Evolutionary conservation across 305 asterid genomes (phyloP).

Genomic region (Withania somnifera): DNA sequence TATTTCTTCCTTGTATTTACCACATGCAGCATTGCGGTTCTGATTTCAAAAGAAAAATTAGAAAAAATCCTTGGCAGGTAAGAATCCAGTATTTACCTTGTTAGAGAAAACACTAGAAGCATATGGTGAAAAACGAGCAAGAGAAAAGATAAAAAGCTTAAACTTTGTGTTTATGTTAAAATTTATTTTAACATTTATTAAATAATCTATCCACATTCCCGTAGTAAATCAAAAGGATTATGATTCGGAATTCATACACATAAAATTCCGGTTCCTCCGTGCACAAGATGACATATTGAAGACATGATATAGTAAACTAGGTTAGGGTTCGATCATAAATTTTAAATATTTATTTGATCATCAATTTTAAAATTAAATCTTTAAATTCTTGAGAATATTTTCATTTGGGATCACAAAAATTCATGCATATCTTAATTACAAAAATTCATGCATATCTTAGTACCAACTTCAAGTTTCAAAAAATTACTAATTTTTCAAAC

Average conservation of each 20-base stretch:
- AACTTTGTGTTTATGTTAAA: not conserved
- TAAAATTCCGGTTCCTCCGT: not conserved
- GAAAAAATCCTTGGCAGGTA: not conserved
- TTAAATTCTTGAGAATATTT: not conserved
- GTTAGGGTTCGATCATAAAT: not conserved
- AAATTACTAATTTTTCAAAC: too few species aligned
- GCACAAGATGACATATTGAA: not conserved
- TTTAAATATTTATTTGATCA: not conserved
- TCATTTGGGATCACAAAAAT: too few species aligned
- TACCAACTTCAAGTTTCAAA: too few species aligned
- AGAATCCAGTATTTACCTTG: not conserved
- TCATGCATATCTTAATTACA: too few species aligned
- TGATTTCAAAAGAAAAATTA: slow-evolving; percentile 5
- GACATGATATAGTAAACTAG: not conserved
- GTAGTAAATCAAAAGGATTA: not conserved
- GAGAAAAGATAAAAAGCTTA: not conserved
- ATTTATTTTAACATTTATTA: not conserved
- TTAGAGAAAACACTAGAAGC: not conserved
- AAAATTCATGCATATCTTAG: too few species aligned
- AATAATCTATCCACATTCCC: not conserved
- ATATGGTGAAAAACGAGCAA: not conserved
- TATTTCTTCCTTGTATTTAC: slow-evolving; percentile 72
- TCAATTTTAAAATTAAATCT: too few species aligned
- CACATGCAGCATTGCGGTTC: slow-evolving; percentile 89
- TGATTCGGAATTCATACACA: not conserved